Evolutionary conservation across 345 rosid species (phyloP), one percentile per base, ranked within the genome.

Genomic region (Capsella bursapastoris): DNA sequence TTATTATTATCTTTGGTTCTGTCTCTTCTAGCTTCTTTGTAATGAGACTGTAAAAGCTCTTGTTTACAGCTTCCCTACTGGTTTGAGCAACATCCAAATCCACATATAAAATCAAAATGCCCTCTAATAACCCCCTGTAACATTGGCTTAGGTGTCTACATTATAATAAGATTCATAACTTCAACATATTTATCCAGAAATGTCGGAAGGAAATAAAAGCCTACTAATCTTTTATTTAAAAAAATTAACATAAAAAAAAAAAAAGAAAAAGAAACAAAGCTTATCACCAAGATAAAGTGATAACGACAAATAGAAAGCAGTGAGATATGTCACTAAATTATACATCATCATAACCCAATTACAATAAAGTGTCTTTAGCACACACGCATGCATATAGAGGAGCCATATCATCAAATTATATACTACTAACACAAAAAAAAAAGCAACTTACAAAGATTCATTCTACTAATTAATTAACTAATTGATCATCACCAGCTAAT

Each of bases 341-440:
- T 69, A 44, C 37, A 68, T 25, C 69, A 76, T 61, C 50, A 76
- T 68, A 61, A 62, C 56, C 44, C 74, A 76, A 76, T 76, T 53
- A 76, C 79, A 69, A 69, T 62, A 69, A 76, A 76, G 64, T 61
- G 37, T 34, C 70, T 61, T 62, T 60, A 59, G 8, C 53, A 7
- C 73, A 67, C 73, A 75, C 63, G 73, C 73, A 75, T 75, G 68
- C 62, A 49, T 59, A 75, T 41, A 61, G 64, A 75, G 64, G 57
- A 75, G 67, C 72, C 59, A 64, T 22, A 64, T 25, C 40, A 73
- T 73, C 51, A 58, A 27, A 68, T 11, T 51, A 27, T 44, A 29
- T 40, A 64, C 28, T 29, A 72, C 28, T 29, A 72, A 41, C 62
- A 53, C 64, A 72, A 7, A 7, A 31, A 35, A 11, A 18, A 27